Conservation (phyloP, 225 moss, liverwort and hornwort species). For the Lunularia cruciata region DNA sequence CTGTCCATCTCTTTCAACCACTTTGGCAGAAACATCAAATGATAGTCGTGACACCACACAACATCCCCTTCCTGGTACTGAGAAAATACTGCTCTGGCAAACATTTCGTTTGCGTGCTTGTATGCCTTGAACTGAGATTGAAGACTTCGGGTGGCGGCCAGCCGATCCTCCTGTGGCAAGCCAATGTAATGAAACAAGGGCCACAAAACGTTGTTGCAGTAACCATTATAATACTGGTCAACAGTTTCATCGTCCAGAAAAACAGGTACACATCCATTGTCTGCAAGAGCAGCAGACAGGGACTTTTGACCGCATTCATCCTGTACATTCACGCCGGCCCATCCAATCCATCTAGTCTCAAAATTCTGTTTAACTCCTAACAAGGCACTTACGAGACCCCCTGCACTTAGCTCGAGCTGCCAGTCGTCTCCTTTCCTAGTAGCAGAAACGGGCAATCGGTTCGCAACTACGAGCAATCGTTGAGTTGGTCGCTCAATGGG, state of each 20-base stretch:
- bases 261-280: conserved; percentile 78
- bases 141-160: conserved; percentile 74
- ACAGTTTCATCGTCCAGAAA: conserved; percentile 69
- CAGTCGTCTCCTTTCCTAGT: conserved; percentile 60
- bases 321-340: conserved; percentile 72
- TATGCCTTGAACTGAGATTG: conserved; percentile 77
- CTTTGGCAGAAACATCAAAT: conserved; percentile 91
- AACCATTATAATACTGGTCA: conserved; percentile 87
- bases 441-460: conserved; percentile 75
- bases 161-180: conserved; percentile 72
- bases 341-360: conserved; percentile 81
- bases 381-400: conserved; percentile 92
- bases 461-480: conserved; percentile 78
- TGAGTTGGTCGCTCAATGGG: conserved; percentile 33
- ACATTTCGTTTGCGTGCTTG: conserved; percentile 64
- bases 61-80: conserved; percentile 86
- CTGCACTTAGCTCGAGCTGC: conserved; percentile 65
- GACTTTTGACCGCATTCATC: conserved; percentile 57
- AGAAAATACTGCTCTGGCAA: conserved; percentile 66
- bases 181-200: conserved; percentile 86
- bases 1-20: conserved; percentile 63
- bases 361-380: conserved; percentile 78
- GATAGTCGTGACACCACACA: conserved; percentile 95
- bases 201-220: conserved; percentile 87
- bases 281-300: conserved; percentile 53